Conservation (phyloP, 306 rosid species). For the Gastrolobium bilobum region DNA sequence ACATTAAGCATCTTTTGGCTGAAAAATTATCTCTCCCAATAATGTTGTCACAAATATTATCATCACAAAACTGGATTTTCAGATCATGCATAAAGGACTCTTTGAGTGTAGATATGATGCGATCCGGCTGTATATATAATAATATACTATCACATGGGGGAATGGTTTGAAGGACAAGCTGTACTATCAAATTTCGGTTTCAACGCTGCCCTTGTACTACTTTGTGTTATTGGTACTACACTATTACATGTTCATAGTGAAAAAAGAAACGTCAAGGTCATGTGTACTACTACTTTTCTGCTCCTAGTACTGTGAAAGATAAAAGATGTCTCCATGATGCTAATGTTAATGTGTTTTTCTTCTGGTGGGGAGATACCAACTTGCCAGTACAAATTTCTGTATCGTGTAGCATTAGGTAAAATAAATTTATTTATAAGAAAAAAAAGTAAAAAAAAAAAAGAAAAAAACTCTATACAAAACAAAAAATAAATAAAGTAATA, state of each 20-base stretch:
- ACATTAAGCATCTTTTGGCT: conserved; percentile 16
- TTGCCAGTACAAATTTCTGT: neutral
- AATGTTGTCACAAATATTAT: conserved; percentile 18
- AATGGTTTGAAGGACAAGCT: conserved; percentile 47
- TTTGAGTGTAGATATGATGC: neutral
- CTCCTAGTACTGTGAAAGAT: conserved; percentile 6
- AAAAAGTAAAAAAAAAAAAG: neutral
- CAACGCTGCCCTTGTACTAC: conserved; percentile 45
- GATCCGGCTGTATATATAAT: conserved; percentile 36
- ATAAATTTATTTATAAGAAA: neutral
- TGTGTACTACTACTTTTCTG: conserved; percentile 37
- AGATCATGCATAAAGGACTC: neutral
- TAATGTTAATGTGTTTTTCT: neutral
- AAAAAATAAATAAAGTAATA: neutral
- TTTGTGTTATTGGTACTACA: conserved; percentile 33
- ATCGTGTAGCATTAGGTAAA: neutral
- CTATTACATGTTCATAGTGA: neutral
- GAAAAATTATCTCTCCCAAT: neutral
- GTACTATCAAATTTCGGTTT: conserved; percentile 48
- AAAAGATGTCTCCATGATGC: neutral
- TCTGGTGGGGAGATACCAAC: neutral
- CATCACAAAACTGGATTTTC: neutral
- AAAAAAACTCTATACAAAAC: neutral
- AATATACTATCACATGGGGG: neutral
- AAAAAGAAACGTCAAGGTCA: neutral